Evolutionary conservation across 768 basidiomycete species (phyloP), one percentile per base, ranked within the genome.

Genomic region (Boletus coccyginus): DNA sequence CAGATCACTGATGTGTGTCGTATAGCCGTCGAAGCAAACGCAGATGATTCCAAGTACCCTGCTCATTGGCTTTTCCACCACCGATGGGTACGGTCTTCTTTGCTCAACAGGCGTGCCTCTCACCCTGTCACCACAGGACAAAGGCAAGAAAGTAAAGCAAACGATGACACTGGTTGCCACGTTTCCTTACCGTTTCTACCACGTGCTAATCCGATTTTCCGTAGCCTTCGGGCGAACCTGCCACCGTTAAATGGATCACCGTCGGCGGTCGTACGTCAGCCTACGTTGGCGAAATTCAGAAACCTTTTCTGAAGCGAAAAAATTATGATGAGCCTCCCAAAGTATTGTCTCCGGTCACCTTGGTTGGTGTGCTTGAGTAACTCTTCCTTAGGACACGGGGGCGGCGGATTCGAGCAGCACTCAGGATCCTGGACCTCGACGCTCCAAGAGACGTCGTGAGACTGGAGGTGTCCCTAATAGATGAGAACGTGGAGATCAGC

Each of bases 211-310:
- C 27, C 36, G 27, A 42, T 38, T 46, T n/a, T 42, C 29, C 50
- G 17, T 52, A 91, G 89, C 84, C 86, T 0, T 81, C 82, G 52
- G 90, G 89, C 7, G 72, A 77, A 53, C 79, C 78, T n/a, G 90
- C 87, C 1, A 88, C 86, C 9, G 82, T 92, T 53, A 82, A 81
- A 62, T 92, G 85, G 81, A 68, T 87, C 52, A 88, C 84, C 6
- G 86, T 92, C 9, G 88, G 87, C 17, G 88, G 90, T 4, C 78
- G 89, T 16, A 91, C 90, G 9, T 88, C 88, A 4, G 90, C 90
- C 14, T 86, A 79, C 61, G 84, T 91, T 9, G 65, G 67, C 13
- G 82, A 90, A 69, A 72, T 90, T 11, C 90, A 90, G 67, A 63
- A 67, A 31, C 65, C 74, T 16, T 55, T 71, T 29, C 19, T 51